Conservation (phyloP, 345 rosid genomes). For the Boechera stricta region DNA sequence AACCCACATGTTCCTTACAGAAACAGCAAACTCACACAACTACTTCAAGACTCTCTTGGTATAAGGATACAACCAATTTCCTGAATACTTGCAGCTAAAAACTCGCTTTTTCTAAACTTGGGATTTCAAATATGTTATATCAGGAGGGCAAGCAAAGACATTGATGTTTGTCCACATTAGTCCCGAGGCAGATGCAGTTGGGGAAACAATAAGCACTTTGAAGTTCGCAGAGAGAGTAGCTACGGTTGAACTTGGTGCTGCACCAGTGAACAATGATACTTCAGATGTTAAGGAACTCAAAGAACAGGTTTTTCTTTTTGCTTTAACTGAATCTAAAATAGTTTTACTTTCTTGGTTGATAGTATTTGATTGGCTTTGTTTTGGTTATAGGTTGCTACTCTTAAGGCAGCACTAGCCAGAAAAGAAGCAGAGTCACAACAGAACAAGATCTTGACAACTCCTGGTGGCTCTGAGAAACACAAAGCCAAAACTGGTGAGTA, state of each 20-base stretch:
- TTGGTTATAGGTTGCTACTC: slow-evolving; percentile 68
- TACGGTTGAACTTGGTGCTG: slow-evolving; percentile 93
- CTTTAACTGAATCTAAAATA: slow-evolving; percentile 2
- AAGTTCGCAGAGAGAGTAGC: slow-evolving; percentile 99
- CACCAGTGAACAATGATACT: slow-evolving; percentile 80
- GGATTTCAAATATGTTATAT: slow-evolving; percentile 37
- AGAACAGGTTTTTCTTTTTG: slow-evolving; percentile 65
- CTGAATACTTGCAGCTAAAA: slow-evolving; percentile 3
- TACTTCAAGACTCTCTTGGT: slow-evolving; percentile 98
- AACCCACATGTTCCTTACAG: slow-evolving; percentile 96
- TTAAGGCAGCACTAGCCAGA: slow-evolving; percentile 79
- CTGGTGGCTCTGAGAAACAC: slow-evolving; percentile 61
- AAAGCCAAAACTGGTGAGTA: slow-evolving; percentile 68
- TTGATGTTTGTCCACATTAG: slow-evolving; percentile 97
- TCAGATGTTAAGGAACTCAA: slow-evolving; percentile 87
- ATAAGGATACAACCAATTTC: slow-evolving; percentile 30
- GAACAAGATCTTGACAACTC: slow-evolving; percentile 47
- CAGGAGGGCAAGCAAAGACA: slow-evolving; percentile 99
- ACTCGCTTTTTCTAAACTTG: slow-evolving; percentile 21
- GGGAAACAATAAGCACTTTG: slow-evolving; percentile 93
- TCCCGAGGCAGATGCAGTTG: slow-evolving; percentile 84
- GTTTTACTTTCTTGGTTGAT: slow-evolving; percentile 10
- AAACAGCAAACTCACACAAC: slow-evolving; percentile 97
- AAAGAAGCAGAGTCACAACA: slow-evolving; percentile 67
- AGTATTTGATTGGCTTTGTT: slow-evolving; percentile 11